A percentile compares a stretch with the other conserved stretches of the same genome.
phyloP scores from a whole-genome alignment of 495 filamentous ascomycete species.

The Penicillium soppii region DNA sequence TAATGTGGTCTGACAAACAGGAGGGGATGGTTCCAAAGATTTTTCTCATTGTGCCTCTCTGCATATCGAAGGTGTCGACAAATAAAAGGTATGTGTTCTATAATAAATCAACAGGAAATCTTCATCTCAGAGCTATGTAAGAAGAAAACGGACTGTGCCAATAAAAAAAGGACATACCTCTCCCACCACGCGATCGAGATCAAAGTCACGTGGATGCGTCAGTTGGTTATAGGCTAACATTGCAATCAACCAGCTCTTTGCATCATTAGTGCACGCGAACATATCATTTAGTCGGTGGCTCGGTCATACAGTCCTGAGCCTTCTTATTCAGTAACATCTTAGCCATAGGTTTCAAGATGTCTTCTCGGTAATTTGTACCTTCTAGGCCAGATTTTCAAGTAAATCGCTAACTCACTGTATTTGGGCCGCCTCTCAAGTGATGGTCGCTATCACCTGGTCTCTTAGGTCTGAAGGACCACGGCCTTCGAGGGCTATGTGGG shows the following conservation, averaged over 20 bases:
- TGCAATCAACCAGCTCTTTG: background rate
- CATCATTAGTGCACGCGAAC: slow-evolving; percentile 1
- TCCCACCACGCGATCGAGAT: slow-evolving; percentile 3
- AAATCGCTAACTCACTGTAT: slow-evolving; percentile 16
- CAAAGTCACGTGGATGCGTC: slow-evolving; percentile 1
- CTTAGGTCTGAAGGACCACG: slow-evolving; percentile 8
- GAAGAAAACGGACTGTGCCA: no score
- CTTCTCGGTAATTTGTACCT: slow-evolving; percentile 11
- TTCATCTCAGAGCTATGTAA: no score
- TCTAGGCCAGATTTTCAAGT: slow-evolving; percentile 11
- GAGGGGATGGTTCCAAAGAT: no score
- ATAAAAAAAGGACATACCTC: no score
- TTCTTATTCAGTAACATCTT: no score
- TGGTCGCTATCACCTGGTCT: slow-evolving; percentile 11
- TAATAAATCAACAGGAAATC: no score
- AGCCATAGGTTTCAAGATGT: slow-evolving; percentile 1
- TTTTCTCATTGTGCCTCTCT: no score
- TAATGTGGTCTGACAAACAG: no score
- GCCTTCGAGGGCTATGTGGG: slow-evolving; percentile 5
- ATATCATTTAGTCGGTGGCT: slow-evolving; percentile 1
- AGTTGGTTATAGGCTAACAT: slow-evolving; percentile 4
- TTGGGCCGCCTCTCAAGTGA: slow-evolving; percentile 3
- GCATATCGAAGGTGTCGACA: no score
- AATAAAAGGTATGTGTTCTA: no score
- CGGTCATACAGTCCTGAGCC: no score